These are phyloP conservation scores for Rhynchosporium graminicola DNA, from an alignment of 2,329 filamentous ascomycete genomes.

Conservation along the genomic window DNA sequence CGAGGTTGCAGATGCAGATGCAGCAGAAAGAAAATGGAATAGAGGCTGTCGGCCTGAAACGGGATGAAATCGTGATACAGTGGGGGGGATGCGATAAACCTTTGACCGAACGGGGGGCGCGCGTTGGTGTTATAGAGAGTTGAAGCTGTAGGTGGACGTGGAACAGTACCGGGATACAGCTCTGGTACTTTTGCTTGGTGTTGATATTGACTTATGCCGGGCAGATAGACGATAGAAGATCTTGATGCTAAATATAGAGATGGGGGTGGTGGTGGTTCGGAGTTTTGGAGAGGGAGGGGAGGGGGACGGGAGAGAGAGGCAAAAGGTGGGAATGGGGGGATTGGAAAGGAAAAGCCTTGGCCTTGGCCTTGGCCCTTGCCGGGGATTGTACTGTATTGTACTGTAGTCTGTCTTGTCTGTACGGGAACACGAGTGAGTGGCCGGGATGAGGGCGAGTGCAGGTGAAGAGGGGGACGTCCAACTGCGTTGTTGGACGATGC, in stretches of 20 bases:
- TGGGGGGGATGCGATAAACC: slow-evolving; percentile 19
- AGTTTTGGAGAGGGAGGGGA: slow-evolving; percentile 5
- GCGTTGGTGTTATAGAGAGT: slow-evolving; percentile 27
- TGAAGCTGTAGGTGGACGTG: slow-evolving; percentile 2
- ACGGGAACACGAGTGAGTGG: no score
- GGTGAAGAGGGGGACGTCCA: background rate
- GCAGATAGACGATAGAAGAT: slow-evolving; percentile 37
- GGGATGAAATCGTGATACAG: slow-evolving; percentile 28
- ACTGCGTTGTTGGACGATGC: background rate
- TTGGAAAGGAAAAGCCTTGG: background rate
- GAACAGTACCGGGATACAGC: slow-evolving; percentile 27
- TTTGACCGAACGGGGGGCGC: slow-evolving; percentile 8
- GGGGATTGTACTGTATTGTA: no score
- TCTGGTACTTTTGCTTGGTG: slow-evolving; percentile 23
- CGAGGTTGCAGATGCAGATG: background rate
- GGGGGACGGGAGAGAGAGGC: slow-evolving; percentile 10
- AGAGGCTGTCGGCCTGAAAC: slow-evolving; percentile 24
- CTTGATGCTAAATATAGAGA: slow-evolving; percentile 39
- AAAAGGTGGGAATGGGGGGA: slow-evolving; percentile 11
- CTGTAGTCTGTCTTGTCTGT: no score
- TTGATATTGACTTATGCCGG: slow-evolving; percentile 17
- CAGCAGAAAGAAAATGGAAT: slow-evolving; percentile 1
- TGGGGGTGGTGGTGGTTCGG: slow-evolving; percentile 22
- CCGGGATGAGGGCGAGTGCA: background rate
- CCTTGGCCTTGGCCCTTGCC: no score